These are phyloP conservation scores for Mycosphaerelloides madeirae DNA, from an alignment of 2,329 filamentous ascomycete genomes.

Conservation along the genomic window DNA sequence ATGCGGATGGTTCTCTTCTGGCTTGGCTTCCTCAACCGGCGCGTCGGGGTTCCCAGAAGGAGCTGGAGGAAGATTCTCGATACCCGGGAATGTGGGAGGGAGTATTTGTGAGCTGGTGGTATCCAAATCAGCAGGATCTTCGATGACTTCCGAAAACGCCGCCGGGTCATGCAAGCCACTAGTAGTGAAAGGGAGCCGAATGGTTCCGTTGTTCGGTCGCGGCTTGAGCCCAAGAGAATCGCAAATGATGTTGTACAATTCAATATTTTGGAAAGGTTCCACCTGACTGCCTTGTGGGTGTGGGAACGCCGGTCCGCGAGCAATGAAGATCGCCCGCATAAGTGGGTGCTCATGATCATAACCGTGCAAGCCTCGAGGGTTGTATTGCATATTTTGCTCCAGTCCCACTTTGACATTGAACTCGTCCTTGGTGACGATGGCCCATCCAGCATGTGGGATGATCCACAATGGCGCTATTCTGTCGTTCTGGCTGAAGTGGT, in stretches of 20 bases:
- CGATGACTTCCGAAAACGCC: conserved; percentile 14
- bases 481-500: conserved; percentile 82
- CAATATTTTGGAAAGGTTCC: conserved; percentile 80
- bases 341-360: conserved; percentile 93
- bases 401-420: conserved; percentile 68
- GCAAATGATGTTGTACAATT: conserved; percentile 92
- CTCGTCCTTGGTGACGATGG: conserved; percentile 74
- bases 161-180: conserved; percentile 52
- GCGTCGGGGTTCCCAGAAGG: conserved; percentile 2
- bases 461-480: conserved; percentile 95
- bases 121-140: conserved; percentile 17
- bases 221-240: conserved; percentile 74
- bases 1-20: conserved; percentile 4
- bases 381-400: conserved; percentile 62
- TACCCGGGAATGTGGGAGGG: conserved; percentile 10
- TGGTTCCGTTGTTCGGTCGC: conserved; percentile 79
- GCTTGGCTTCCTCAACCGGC: conserved; percentile 13
- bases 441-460: conserved; percentile 87
- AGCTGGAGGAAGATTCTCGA: conserved; percentile 6
- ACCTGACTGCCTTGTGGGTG: conserved; percentile 76
- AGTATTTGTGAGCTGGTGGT: conserved; percentile 4
- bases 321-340: conserved; percentile 94
- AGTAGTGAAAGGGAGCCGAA: conserved; percentile 64
- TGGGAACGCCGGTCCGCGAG: conserved; percentile 85
- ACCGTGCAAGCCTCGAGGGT: conserved; percentile 81